Evolutionary conservation across 352 stramenopile species (phyloP).

Genomic region (Thalassiosira allenii): DNA sequence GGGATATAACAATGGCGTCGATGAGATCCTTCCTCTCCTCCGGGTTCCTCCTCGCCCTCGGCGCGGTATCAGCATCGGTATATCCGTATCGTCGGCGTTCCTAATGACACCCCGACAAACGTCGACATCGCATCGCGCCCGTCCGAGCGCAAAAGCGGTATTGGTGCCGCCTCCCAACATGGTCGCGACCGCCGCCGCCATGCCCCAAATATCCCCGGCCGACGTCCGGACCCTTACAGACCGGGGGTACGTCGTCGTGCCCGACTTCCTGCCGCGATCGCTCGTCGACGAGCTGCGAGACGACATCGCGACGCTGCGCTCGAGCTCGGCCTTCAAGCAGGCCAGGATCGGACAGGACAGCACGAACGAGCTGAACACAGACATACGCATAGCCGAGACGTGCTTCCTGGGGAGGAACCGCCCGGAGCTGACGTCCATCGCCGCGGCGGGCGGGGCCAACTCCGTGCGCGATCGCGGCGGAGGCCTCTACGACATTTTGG

Average conservation of each 20-base stretch:
- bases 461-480: constrained; percentile 42
- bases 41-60: neutral
- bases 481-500: constrained; percentile 64
- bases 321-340: constrained; percentile 50
- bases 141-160: neutral
- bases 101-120: neutral
- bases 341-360: constrained; percentile 75
- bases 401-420: constrained; percentile 66
- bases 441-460: constrained; percentile 19
- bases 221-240: constrained; percentile 45
- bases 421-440: constrained; percentile 21
- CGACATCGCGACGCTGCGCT: constrained; percentile 55
- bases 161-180: neutral
- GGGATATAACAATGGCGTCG: no score
- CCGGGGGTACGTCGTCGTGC: constrained; percentile 68
- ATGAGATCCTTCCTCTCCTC: no score
- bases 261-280: constrained; percentile 59
- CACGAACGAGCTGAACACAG: constrained; percentile 65
- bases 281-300: constrained; percentile 61
- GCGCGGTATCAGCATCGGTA: neutral
- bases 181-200: constrained; percentile 2
- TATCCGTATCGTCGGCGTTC: neutral
- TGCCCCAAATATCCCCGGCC: constrained; percentile 11
- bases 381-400: constrained; percentile 74
- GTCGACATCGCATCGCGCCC: neutral